These are phyloP conservation scores for Amborella trichopoda DNA, from an alignment of 164 flowering plant genomes.

Conservation along the genomic window DNA sequence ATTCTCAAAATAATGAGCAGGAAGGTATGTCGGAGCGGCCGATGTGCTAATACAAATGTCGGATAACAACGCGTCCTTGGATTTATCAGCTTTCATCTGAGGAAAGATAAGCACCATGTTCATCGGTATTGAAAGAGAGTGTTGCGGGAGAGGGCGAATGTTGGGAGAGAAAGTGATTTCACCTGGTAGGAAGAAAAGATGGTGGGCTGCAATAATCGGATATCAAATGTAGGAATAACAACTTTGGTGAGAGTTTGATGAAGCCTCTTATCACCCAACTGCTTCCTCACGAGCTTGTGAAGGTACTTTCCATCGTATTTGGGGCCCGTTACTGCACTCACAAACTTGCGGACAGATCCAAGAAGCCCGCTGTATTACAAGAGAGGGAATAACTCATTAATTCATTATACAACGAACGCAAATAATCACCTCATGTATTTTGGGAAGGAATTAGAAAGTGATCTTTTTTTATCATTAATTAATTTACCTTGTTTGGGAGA, in stretches of 20 bases:
- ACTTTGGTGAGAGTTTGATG: neutral
- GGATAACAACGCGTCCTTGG: slow-evolving; percentile 2
- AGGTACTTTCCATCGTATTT: slow-evolving; percentile 3
- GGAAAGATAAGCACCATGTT: too few relatives aligned
- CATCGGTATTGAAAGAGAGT: too few relatives aligned
- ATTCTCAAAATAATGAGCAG: slow-evolving; percentile 4
- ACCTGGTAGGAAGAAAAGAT: neutral
- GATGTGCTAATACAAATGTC: slow-evolving; percentile 11
- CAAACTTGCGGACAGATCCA: slow-evolving; percentile 1
- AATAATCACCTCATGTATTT: too few relatives aligned
- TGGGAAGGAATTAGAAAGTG: too few relatives aligned
- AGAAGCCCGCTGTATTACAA: too few relatives aligned
- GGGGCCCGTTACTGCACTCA: neutral
- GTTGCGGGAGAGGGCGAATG: too few relatives aligned
- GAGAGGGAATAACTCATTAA: too few relatives aligned
- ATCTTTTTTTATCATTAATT: too few relatives aligned
- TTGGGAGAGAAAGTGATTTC: too few relatives aligned
- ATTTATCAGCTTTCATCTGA: slow-evolving; percentile 2
- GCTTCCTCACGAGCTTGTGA: neutral
- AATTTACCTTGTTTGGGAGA: slow-evolving; percentile 4
- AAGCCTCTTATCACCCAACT: neutral
- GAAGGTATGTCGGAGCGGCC: slow-evolving; percentile 9
- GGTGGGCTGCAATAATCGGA: neutral
- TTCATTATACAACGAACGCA: too few relatives aligned
- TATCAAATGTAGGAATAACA: slow-evolving; percentile 1